phyloP scores from a whole-genome alignment of 306 rosid species.

The Trifolium subterraneum region DNA sequence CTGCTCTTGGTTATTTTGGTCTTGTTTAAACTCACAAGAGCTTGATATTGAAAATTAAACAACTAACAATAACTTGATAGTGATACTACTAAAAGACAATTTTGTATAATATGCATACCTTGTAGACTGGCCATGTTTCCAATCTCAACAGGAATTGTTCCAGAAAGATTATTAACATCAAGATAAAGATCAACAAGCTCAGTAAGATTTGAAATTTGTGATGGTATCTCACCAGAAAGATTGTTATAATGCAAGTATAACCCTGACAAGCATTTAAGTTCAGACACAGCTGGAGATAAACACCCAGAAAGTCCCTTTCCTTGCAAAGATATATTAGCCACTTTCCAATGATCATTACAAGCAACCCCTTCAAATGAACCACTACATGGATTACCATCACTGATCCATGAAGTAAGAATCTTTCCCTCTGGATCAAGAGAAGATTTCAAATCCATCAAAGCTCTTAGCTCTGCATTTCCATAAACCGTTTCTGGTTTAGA shows the following conservation, averaged over 20 bases:
- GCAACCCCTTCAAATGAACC: constrained; percentile 76
- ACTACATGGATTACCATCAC: constrained; percentile 77
- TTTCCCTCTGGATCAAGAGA: constrained; percentile 81
- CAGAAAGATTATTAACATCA: constrained; percentile 74
- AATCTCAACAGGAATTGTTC: constrained; percentile 68
- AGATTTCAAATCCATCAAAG: constrained; percentile 74
- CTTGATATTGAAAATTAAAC: constrained; percentile 2
- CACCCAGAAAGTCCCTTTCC: constrained; percentile 87
- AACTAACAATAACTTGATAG: background rate
- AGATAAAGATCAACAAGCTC: constrained; percentile 87
- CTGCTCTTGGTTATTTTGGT: background rate
- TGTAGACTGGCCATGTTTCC: constrained; percentile 78
- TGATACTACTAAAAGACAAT: constrained; percentile 1
- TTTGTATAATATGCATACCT: constrained; percentile 48
- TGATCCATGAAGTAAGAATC: constrained; percentile 76
- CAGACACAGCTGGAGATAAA: constrained; percentile 75
- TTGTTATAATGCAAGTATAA: constrained; percentile 83
- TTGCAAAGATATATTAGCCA: constrained; percentile 80
- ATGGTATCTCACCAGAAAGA: constrained; percentile 84
- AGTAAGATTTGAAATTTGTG: constrained; percentile 69
- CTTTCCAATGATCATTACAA: constrained; percentile 80
- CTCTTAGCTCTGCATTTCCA: constrained; percentile 79
- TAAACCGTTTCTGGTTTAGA: constrained; percentile 28
- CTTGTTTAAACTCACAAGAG: background rate
- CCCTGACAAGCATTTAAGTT: constrained; percentile 80